Conservation (phyloP, 2,329 filamentous ascomycete genomes). For the Salinomyces thailandicus region DNA sequence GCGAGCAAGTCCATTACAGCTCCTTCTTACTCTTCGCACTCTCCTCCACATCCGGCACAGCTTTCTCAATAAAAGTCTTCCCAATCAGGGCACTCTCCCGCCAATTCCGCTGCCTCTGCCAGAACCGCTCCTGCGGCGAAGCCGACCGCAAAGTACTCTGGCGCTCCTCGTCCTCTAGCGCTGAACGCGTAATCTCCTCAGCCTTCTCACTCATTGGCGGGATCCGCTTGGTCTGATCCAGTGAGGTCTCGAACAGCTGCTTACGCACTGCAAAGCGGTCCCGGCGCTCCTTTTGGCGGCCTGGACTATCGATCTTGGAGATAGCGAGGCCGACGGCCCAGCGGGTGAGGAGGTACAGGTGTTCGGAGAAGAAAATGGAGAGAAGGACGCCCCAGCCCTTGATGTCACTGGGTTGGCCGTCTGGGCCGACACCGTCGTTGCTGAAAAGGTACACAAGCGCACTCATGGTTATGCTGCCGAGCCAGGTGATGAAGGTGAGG, state of each 20-base stretch:
- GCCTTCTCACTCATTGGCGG: conserved; percentile 39
- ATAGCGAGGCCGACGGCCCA: conserved; percentile 62
- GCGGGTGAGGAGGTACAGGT: conserved; percentile 74
- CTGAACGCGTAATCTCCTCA: conserved; percentile 53
- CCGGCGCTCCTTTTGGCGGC: conserved; percentile 71
- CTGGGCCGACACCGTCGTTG: conserved; percentile 53
- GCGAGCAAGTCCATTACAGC: conserved; percentile 11
- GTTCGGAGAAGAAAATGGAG: conserved; percentile 75
- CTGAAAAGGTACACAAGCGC: conserved; percentile 86
- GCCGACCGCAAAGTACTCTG: conserved; percentile 30
- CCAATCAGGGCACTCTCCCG: conserved; percentile 43
- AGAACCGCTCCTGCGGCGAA: conserved; percentile 41
- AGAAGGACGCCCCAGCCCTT: conserved; percentile 72
- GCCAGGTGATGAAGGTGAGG: conserved; percentile 82
- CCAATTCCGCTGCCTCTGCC: conserved; percentile 41
- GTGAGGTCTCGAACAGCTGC: conserved; percentile 62
- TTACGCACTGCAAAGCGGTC: conserved; percentile 75
- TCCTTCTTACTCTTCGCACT: conserved; percentile 23
- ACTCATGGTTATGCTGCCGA: conserved; percentile 77
- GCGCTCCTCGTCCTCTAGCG: conserved; percentile 50
- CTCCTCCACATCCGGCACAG: conserved; percentile 15
- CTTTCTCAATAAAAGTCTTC: conserved; percentile 39
- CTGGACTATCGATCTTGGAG: conserved; percentile 72
- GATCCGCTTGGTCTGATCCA: conserved; percentile 44
- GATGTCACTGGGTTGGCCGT: conserved; percentile 59